Percentiles rank a stretch among this genome's conserved stretches.
These are phyloP conservation scores for Alternaria gansuensis DNA, from an alignment of 2,329 filamentous ascomycete genomes.

Conservation along the genomic window DNA sequence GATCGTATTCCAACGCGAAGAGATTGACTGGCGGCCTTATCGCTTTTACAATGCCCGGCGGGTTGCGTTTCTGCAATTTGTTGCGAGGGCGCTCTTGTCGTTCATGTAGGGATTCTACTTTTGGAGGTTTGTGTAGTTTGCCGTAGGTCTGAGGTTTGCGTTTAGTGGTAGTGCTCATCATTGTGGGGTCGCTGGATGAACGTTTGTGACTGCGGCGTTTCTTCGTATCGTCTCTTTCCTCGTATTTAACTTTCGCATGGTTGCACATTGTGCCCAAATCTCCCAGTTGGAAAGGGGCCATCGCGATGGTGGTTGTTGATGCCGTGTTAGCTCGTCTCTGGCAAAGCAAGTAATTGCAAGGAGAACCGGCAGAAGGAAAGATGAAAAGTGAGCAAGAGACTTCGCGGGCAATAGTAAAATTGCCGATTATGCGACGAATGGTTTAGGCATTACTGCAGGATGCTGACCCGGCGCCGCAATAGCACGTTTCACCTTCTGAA, in stretches of 20 bases:
- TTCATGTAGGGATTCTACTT: slow-evolving; percentile 19
- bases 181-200: slow-evolving; percentile 20
- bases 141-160: slow-evolving; percentile 14
- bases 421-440: background rate
- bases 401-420: background rate
- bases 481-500: slow-evolving; percentile 24
- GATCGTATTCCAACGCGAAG: slow-evolving; percentile 34
- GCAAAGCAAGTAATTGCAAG: slow-evolving; percentile 13
- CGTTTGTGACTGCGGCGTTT: slow-evolving; percentile 15
- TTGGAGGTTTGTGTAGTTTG: slow-evolving; percentile 32
- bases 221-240: slow-evolving; percentile 23
- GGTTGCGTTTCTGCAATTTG: slow-evolving; percentile 23
- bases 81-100: slow-evolving; percentile 25
- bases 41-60: slow-evolving; percentile 1
- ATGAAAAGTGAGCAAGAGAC: background rate
- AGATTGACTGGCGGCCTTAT: slow-evolving; percentile 1
- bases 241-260: slow-evolving; percentile 23
- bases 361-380: slow-evolving; percentile 9
- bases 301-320: background rate
- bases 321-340: slow-evolving; percentile 11
- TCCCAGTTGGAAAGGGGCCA: slow-evolving; percentile 21
- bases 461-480: slow-evolving; percentile 7
- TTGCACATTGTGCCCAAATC: slow-evolving; percentile 23
- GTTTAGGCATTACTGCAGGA: slow-evolving; percentile 1
- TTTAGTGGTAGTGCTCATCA: background rate